Evolutionary conservation across 2,329 filamentous ascomycete species (phyloP), one percentile per base, ranked within the genome.

Genomic region (Sporothrix pallida): DNA sequence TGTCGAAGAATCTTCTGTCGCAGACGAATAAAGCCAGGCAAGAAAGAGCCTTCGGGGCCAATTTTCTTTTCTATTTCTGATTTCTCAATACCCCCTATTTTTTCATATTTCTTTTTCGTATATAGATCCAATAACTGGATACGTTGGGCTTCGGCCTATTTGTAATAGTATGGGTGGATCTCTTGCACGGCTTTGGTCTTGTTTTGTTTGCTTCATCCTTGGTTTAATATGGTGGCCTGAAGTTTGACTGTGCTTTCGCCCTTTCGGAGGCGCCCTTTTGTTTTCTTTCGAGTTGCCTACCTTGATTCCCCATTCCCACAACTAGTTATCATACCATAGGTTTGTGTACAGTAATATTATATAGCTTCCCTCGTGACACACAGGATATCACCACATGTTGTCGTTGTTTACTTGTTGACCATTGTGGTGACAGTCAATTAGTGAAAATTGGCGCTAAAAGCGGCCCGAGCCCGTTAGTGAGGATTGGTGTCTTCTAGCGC

Each of bases 391-490:
- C 10, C 52, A 56, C 23, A 23, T 13, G 9, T 26, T 56, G 20
- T 56, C 52, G 52, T 26, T 26, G 52, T 23, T 23, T 20, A 10
- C 13, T 56, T 26, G 52, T 23, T 20, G 52, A 9, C 10, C n/a
- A 17, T 56, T 56, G 52, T 23, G 52, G 23, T 37, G 31, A 37
- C 31, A 6, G 31, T 26, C n/a, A 12, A 42, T 60, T 48, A 31
- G 52, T 48, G 42, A 15, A 46, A 17, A 15, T 20, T 13, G 69
- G 37, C 42, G 50, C 50, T 70, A 70, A 70, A 70, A 42, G 67
- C 67, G 67, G 67, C 23, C 67, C 67, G 67, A 23, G 50, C 67
- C 67, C n/a, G 26, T 37, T 52, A 68, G 67, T 7, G 42, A 56
- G 67, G 46, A 54, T 26, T 52, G 23, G 37, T 23, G n/a, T 2